A percentile compares a stretch with the other conserved stretches of the same genome.
Evolutionary conservation across 139 green algal species (phyloP).

Genomic region (Chlamydomonas sphaeroides): DNA sequence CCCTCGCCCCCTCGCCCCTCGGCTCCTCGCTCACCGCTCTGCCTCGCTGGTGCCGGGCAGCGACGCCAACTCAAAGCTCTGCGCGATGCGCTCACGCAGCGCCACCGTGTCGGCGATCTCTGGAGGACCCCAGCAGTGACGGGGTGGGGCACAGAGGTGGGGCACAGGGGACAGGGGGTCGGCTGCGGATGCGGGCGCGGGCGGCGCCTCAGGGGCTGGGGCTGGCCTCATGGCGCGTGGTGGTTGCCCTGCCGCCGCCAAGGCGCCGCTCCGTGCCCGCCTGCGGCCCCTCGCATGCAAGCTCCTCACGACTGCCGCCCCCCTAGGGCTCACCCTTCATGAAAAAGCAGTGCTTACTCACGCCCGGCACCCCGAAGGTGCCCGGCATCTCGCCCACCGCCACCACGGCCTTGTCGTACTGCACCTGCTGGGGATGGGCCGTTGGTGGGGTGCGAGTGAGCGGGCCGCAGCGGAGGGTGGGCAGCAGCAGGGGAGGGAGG

Average conservation of each 20-base stretch:
- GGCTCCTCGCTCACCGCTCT: constrained; percentile 47
- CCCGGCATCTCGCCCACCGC: constrained; percentile 81
- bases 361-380: constrained; percentile 80
- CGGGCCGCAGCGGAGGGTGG: neutral
- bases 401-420: constrained; percentile 83
- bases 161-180: too few species aligned
- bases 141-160: neutral
- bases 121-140: too few species aligned
- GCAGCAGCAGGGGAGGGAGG: neutral
- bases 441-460: constrained; percentile 37
- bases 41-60: constrained; percentile 73
- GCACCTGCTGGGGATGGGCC: constrained; percentile 42
- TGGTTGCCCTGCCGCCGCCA: too few species aligned
- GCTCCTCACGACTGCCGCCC: neutral
- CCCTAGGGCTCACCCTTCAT: constrained; percentile 72
- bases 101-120: constrained; percentile 65
- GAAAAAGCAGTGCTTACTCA: constrained; percentile 83
- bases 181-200: too few species aligned
- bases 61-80: constrained; percentile 78
- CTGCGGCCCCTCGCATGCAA: neutral
- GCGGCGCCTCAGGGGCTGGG: too few species aligned
- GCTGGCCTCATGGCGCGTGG: too few species aligned
- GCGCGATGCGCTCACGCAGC: constrained; percentile 61
- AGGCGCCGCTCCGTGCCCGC: too few species aligned
- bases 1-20: too few species aligned